phyloP scores from a whole-genome alignment of 2,329 filamentous ascomycete species.

The Colletotrichum kahawae region DNA sequence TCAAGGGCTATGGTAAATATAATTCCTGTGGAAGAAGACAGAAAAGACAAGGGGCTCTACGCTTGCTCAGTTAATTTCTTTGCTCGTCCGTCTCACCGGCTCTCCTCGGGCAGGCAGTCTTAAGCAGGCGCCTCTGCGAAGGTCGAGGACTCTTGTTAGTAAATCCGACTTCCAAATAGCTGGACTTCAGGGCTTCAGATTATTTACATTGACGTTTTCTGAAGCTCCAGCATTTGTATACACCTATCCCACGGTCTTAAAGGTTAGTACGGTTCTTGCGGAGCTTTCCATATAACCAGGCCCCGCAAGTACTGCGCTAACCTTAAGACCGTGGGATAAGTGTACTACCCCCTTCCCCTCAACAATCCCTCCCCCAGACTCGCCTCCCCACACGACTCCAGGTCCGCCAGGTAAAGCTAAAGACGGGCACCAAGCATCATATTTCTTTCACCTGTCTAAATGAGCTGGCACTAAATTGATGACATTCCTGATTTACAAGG shows the following conservation, averaged over 20 bases:
- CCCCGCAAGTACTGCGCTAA: too few species aligned
- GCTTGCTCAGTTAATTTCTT: background rate
- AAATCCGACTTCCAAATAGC: background rate
- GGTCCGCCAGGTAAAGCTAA: background rate
- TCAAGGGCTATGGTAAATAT: too few species aligned
- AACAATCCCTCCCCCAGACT: too few species aligned
- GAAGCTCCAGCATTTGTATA: too few species aligned
- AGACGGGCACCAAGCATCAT: fast-evolving
- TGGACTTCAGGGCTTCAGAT: too few species aligned
- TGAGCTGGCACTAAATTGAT: fast-evolving
- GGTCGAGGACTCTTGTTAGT: background rate
- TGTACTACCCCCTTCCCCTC: too few species aligned
- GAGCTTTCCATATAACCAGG: too few species aligned
- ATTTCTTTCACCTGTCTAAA: fast-evolving
- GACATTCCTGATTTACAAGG: too few species aligned
- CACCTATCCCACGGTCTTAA: too few species aligned
- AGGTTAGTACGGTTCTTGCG: too few species aligned
- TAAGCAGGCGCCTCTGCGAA: background rate
- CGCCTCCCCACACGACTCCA: background rate
- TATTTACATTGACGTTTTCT: too few species aligned
- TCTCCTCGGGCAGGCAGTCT: background rate
- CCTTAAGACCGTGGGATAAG: too few species aligned
- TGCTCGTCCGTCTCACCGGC: background rate
- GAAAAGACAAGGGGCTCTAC: background rate
- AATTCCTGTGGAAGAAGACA: background rate